phyloP scores from a whole-genome alignment of 2,329 filamentous ascomycete species.

The Plectosphaerella cucumerina region DNA sequence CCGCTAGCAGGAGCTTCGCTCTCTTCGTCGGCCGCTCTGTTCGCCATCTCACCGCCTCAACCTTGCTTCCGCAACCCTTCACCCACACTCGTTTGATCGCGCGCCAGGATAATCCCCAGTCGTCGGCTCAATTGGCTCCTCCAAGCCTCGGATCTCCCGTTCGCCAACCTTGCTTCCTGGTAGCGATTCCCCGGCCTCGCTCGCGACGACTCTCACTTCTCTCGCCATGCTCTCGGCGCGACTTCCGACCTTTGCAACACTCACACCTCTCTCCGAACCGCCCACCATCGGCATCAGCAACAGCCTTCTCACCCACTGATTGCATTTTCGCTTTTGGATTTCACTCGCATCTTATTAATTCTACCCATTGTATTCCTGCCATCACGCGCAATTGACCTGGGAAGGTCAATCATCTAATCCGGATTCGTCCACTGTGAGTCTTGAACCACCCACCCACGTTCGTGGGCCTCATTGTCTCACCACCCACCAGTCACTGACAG shows the following conservation, averaged over 20 bases:
- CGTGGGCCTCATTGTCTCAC: background rate
- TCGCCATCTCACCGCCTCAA: constrained; percentile 6
- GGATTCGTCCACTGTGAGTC: background rate
- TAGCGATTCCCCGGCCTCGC: background rate
- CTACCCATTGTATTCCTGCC: background rate
- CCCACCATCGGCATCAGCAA: background rate
- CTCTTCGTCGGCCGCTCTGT: constrained; percentile 8
- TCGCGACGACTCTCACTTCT: too few species aligned
- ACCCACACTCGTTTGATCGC: constrained; percentile 11
- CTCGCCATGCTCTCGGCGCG: constrained; percentile 12
- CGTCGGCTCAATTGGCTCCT: constrained; percentile 2
- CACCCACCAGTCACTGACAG: background rate
- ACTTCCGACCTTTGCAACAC: background rate
- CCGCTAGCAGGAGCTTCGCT: background rate
- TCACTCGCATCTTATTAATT: background rate
- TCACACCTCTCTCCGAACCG: background rate
- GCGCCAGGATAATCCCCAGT: constrained; percentile 10
- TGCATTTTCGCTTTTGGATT: background rate
- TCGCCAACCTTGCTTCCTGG: background rate
- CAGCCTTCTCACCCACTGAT: background rate
- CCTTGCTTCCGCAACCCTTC: constrained; percentile 1
- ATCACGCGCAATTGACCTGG: background rate
- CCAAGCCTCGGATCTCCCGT: constrained; percentile 1
- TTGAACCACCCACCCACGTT: background rate
- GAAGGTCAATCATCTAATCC: background rate